Conservation (phyloP, 2,329 filamentous ascomycete species). For the Chaetomium strumarium region DNA sequence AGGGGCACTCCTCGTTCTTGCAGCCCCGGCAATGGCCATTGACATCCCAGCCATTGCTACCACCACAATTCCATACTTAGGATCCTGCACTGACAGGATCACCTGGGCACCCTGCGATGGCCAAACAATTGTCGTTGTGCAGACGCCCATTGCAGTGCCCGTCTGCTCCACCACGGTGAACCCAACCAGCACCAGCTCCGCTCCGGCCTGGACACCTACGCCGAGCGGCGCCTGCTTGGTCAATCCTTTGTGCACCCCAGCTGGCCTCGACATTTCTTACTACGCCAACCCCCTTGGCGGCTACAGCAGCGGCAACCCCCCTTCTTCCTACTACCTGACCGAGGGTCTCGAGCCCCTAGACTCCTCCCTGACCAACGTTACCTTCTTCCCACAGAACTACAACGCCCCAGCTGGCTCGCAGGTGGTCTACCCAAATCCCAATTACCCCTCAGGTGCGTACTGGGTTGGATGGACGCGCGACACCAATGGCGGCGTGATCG, state of each 20-base stretch:
- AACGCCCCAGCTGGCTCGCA: background rate
- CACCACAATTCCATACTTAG: background rate
- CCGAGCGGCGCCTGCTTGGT: background rate
- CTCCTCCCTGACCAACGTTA: background rate
- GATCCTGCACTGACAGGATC: background rate
- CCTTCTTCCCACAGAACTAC: constrained; percentile 1
- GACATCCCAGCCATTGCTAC: background rate
- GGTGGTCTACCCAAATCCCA: background rate
- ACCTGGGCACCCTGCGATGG: background rate
- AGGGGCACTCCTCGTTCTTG: background rate
- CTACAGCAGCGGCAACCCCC: constrained; percentile 1
- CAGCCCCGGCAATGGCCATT: background rate
- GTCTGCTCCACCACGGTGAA: background rate
- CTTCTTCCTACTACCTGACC: constrained; percentile 1
- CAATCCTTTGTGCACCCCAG: background rate
- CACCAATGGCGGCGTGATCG: background rate
- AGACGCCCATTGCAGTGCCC: background rate
- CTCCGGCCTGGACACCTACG: background rate
- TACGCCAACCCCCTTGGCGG: background rate
- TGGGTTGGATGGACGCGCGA: background rate
- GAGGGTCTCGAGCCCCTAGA: background rate
- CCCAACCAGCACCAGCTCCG: background rate
- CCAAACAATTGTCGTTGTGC: background rate
- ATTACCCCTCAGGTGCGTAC: background rate
- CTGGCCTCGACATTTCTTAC: background rate